Conservation (phyloP, 768 basidiomycete genomes). For the Lactifluus volemus region DNA sequence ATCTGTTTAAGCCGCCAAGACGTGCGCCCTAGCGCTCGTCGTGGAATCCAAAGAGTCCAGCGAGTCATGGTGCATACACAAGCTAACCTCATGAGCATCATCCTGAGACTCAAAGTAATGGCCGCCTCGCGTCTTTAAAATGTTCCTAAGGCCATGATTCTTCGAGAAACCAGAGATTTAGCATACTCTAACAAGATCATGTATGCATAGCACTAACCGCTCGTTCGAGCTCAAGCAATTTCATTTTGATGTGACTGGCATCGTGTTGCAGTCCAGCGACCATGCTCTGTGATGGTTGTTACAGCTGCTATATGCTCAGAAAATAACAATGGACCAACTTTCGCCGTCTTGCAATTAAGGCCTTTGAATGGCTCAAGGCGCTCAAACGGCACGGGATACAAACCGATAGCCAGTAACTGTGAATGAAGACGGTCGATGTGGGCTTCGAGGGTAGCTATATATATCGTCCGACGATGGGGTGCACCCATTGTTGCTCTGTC, state of each 20-base stretch:
- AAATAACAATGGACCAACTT: conserved; percentile 33
- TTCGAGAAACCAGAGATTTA: neutral
- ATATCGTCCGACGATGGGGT: conserved; percentile 59
- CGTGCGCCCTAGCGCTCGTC: neutral
- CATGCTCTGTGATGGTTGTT: conserved; percentile 47
- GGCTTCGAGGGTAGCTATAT: conserved; percentile 62
- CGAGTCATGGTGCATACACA: conserved; percentile 7
- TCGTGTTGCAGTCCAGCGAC: conserved; percentile 65
- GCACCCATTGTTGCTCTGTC: conserved; percentile 56
- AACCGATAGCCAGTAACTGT: conserved; percentile 43
- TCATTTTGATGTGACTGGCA: conserved; percentile 46
- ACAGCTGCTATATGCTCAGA: neutral
- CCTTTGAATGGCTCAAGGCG: conserved; percentile 57
- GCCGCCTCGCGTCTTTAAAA: conserved; percentile 6
- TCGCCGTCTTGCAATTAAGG: conserved; percentile 68
- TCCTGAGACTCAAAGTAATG: neutral
- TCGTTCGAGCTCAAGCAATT: conserved; percentile 60
- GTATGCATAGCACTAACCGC: conserved; percentile 37
- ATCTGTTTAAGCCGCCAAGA: neutral
- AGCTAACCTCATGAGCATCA: conserved; percentile 3
- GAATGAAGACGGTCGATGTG: conserved; percentile 62
- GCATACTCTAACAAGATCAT: neutral
- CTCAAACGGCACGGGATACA: conserved; percentile 47
- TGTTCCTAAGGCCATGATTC: conserved; percentile 16
- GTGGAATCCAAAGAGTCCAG: conserved; percentile 3